Conservation (phyloP, 228 moss, liverwort and hornwort genomes). For the Sphagnum fallax region DNA sequence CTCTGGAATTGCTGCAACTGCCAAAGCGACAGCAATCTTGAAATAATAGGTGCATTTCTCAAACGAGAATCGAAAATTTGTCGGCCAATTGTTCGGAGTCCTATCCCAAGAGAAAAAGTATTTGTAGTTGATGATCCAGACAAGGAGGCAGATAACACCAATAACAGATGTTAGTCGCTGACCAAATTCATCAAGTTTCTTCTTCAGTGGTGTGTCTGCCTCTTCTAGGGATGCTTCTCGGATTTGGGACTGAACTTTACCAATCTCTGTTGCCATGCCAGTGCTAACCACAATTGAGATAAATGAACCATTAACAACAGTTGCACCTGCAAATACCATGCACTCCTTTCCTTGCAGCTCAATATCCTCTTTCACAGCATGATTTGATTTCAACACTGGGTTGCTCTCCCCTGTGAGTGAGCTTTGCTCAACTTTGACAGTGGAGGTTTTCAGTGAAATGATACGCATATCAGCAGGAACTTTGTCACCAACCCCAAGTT, state of each 20-base stretch:
- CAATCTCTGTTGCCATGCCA: conserved; percentile 66
- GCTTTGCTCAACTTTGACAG: conserved; percentile 43
- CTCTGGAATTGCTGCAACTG: conserved; percentile 65
- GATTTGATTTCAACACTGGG: conserved; percentile 41
- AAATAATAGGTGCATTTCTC: conserved; percentile 59
- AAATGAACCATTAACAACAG: conserved; percentile 46
- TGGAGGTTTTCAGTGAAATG: conserved; percentile 27
- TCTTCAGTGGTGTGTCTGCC: conserved; percentile 46
- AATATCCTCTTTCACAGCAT: conserved; percentile 42
- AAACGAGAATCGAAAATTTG: conserved; percentile 33
- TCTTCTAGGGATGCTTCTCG: conserved; percentile 36
- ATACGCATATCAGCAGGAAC: conserved; percentile 57
- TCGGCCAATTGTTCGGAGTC: conserved; percentile 20
- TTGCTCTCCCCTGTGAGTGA: conserved; percentile 54
- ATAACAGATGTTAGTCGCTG: conserved; percentile 42
- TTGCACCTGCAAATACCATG: conserved; percentile 65
- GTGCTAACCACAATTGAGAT: conserved; percentile 43
- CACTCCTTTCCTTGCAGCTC: conserved; percentile 60
- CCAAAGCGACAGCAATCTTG: conserved; percentile 60
- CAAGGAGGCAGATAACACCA: conserved; percentile 50
- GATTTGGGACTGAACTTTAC: conserved; percentile 63
- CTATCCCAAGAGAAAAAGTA: conserved; percentile 47
- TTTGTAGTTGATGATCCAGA: conserved; percentile 66
- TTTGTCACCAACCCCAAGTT: conserved; percentile 54
- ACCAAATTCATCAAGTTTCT: conserved; percentile 55